Evolutionary conservation across 352 stramenopile species (phyloP).

Genomic region (Blastocystis sp.): DNA sequence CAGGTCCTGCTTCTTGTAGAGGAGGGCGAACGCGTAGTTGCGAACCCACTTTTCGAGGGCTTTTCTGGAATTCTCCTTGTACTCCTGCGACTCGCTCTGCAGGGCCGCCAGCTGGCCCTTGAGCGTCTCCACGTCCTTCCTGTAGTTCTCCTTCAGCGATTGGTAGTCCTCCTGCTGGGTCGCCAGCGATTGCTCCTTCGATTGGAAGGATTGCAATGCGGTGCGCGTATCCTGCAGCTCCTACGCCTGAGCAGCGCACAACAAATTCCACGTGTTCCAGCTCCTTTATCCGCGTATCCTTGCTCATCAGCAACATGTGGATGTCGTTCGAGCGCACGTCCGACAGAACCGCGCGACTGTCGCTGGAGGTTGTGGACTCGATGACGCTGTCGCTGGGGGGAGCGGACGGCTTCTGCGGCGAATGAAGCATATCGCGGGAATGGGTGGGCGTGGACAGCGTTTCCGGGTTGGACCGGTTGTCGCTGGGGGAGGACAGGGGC

Average conservation of each 20-base stretch:
- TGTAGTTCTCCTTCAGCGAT: neutral
- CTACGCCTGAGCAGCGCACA: neutral
- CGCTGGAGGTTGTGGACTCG: neutral
- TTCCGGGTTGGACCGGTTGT: neutral
- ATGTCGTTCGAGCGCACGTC: constrained; percentile 46
- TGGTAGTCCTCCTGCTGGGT: constrained; percentile 9
- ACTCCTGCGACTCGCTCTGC: neutral
- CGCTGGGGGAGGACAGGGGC: neutral
- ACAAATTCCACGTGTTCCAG: constrained; percentile 26
- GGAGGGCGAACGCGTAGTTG: constrained; percentile 5
- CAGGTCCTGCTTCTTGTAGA: neutral
- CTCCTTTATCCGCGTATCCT: constrained; percentile 50
- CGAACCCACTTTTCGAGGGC: constrained; percentile 40
- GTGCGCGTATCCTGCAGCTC: constrained; percentile 17
- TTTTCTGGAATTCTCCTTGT: neutral
- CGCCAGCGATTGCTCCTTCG: neutral
- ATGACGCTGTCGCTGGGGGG: neutral
- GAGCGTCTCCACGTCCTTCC: constrained; percentile 22
- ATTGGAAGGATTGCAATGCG: neutral
- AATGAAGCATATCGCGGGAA: neutral
- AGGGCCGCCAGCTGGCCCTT: neutral
- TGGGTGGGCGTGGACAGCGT: neutral
- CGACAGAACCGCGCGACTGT: neutral
- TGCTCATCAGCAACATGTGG: constrained; percentile 24
- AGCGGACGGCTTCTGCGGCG: neutral